phyloP scores from a whole-genome alignment of 2,329 filamentous ascomycete species.

The Paecilomyces sp. region DNA sequence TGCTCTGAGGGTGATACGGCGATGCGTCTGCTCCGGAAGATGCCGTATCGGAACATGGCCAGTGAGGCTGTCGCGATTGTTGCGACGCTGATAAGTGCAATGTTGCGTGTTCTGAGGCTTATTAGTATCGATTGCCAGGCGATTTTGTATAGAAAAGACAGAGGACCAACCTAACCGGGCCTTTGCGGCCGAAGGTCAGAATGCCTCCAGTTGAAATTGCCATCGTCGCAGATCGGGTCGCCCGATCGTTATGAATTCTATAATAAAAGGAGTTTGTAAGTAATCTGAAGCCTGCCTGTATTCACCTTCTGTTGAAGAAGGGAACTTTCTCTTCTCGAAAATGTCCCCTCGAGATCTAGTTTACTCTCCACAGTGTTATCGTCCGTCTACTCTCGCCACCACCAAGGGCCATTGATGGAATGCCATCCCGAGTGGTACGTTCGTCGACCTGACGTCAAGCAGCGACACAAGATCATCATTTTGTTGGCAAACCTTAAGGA shows the following conservation, averaged over 20 bases:
- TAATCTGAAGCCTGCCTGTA: not conserved
- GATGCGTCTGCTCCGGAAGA: constrained; percentile 6
- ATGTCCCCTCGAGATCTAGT: not conserved
- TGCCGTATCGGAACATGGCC: constrained; percentile 13
- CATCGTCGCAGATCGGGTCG: not conserved
- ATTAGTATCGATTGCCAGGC: not conserved
- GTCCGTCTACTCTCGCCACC: not conserved
- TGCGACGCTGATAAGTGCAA: constrained; percentile 14
- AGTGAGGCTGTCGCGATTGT: constrained; percentile 13
- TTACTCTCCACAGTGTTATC: too few species aligned
- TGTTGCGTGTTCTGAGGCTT: constrained; percentile 10
- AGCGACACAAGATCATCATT: not conserved
- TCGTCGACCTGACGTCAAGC: not conserved
- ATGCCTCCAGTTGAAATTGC: constrained; percentile 1
- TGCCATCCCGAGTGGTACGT: not conserved
- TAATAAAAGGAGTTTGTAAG: not conserved
- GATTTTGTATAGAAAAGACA: not conserved
- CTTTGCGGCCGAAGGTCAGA: not conserved
- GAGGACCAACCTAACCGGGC: constrained; percentile 3
- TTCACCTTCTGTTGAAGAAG: not conserved
- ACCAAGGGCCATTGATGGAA: not conserved
- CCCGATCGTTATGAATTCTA: not conserved
- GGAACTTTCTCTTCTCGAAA: not conserved
- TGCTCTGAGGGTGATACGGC: constrained; percentile 10
- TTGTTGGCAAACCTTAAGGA: too few species aligned